Base-by-base conservation (phyloP, 2,329 filamentous ascomycete species). In the Penicillium vulpinum region DNA sequence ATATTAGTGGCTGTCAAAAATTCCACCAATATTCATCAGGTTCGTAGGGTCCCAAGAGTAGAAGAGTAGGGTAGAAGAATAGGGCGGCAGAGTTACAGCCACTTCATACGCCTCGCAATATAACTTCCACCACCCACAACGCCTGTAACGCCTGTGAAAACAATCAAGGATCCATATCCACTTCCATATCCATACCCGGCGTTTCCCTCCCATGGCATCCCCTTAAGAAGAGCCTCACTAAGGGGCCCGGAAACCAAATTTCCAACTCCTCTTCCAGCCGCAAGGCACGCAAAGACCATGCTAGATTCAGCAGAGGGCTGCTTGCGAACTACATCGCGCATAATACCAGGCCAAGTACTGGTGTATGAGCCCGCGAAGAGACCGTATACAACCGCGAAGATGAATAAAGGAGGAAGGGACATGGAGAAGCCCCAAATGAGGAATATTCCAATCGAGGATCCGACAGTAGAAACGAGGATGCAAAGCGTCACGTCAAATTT, bases 221-320 rank as follows among this genome's bases (percentile, higher is more conserved):
- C 61, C 8, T 62, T 55, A 7, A 72, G 28, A 35, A 73, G 66
- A 16, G 72, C 72, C 59, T 80, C 80, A 54, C 80, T 82, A 38
- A 84, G 63, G 0, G 81, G 81, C 2, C 82, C 81, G 54, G 75
- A 78, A 11, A 78, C 74, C 11, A 84, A 67, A 62, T 78, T 80
- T 2, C 81, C 81, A 13, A 84, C 73, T 0, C 81, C 81, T 52
- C 80, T 78, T 0, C 81, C 81, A 3, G 77, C 78, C 10, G 76
- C 76, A 43, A 83, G 67, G 35, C 78, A 74, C 0, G 76, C 78
- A 57, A 83, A 79, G 1, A 82, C 72, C 64, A 83, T 78, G 3
- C 79, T 78, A 4, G 77, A 70, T 41, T 83, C 81, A 0, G 75
- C 70, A 5, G 64, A 64, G 0, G 59, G 58, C 9, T 73, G 71